Base-by-base conservation (phyloP, 345 rosid species). In the Camelina laxa region DNA sequence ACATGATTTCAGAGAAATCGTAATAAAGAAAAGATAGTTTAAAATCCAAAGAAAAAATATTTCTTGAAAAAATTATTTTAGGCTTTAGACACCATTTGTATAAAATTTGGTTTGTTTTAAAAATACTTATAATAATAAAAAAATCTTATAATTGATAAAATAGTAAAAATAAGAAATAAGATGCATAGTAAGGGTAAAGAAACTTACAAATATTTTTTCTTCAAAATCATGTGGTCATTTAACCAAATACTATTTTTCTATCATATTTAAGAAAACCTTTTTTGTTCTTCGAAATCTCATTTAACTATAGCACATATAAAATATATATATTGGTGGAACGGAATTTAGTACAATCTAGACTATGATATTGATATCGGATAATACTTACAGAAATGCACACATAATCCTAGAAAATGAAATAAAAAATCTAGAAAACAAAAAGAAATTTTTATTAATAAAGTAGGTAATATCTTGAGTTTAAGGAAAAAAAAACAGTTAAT, bases 391-490 rank as follows among this genome's bases (percentile, higher is more conserved):
- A 22, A 44, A 73, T 38, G 49, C 8, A 27, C 19, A 27, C 5
- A 16, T 0, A 59, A 48, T 53, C 50, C 15, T 22, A 1, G 30
- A 27, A 27, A 27, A 27, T 27, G 30, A 27, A 27, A 3, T 51
- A 41, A 38, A 5, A 47, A 66, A 15, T 11, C 20, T 49, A 66
- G 50, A 41, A 27, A 49, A n/a, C 9, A 38, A 16, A 63, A 24
- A 27, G 48, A 49, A 59, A 65, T 15, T 9, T 74, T 21, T 56
- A 19, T 16, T 31, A 48, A 47, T 48, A 36, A 59, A 75, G 60
- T 74, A 39, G 68, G 79, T 38, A 36, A 54, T 20, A 63, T 60
- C 14, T 58, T 35, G n/a, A 17, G 63, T 35, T 35, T 58, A 58
- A 58, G 17, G 16, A 58, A 24, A 9, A 4, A 4, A 55, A 55